These are phyloP conservation scores for Trichoderma endophyticum DNA, from an alignment of 2,329 filamentous ascomycete genomes.

Conservation along the genomic window DNA sequence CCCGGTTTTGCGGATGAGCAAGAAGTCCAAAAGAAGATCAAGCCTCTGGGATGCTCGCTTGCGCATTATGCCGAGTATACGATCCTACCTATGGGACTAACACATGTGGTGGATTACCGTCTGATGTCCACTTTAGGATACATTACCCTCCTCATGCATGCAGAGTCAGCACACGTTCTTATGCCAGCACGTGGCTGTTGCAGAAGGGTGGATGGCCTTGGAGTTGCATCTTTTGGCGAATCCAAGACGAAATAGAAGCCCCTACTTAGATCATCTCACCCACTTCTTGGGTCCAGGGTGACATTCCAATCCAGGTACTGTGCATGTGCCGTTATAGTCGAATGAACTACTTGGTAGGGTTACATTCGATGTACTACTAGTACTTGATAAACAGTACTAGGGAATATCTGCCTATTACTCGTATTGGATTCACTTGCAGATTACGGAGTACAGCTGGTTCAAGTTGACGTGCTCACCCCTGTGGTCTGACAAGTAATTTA, in stretches of 20 bases:
- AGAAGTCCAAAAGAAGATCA: too few relatives aligned
- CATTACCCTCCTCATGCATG: neutral
- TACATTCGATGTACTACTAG: too few relatives aligned
- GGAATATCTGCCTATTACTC: neutral
- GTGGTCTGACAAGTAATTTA: too few relatives aligned
- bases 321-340: neutral
- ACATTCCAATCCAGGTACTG: neutral
- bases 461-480: too few relatives aligned
- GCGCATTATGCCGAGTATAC: too few relatives aligned
- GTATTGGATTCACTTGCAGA: neutral
- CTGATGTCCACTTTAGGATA: neutral
- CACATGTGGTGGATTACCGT: neutral
- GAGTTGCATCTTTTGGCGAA: neutral
- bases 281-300: neutral
- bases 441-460: too few relatives aligned
- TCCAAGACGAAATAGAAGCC: neutral
- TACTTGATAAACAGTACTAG: neutral
- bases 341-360: neutral
- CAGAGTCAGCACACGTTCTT: neutral
- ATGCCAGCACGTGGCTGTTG: neutral
- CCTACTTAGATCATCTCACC: neutral
- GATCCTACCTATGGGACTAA: neutral
- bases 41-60: too few relatives aligned
- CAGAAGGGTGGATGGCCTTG: neutral
- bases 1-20: too few relatives aligned